Percentiles rank a stretch among this genome's conserved stretches.
These are phyloP conservation scores for Russula abietina DNA, from an alignment of 768 basidiomycete genomes.

Conservation along the genomic window DNA sequence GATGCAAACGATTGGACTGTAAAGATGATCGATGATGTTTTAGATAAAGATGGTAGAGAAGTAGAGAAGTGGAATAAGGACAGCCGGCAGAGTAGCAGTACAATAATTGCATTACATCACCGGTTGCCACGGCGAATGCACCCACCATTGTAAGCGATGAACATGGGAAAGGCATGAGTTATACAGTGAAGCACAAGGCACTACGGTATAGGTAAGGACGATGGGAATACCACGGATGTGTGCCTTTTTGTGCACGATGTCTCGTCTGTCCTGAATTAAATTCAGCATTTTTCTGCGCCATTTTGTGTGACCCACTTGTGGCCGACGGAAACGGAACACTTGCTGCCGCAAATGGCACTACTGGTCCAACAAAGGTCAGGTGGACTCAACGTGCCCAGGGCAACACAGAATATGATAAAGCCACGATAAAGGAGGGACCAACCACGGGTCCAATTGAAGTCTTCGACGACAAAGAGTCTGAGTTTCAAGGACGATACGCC, in stretches of 20 bases:
- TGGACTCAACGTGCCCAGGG: neutral
- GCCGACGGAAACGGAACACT: neutral
- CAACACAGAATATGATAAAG: conserved; percentile 3
- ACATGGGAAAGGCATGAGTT: neutral
- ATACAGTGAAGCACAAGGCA: neutral
- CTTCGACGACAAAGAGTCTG: neutral
- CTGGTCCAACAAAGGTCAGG: neutral
- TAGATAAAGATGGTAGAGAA: neutral
- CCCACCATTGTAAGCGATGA: neutral
- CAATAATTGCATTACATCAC: neutral
- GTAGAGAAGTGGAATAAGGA: neutral
- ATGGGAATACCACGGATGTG: neutral
- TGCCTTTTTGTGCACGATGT: neutral
- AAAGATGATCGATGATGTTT: neutral
- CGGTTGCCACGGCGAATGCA: neutral
- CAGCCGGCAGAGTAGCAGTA: neutral
- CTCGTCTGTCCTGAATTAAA: neutral
- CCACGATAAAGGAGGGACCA: neutral
- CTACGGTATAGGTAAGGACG: neutral
- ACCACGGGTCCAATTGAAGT: neutral
- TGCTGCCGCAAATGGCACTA: neutral
- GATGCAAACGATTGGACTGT: neutral
- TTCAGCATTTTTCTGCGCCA: too few species aligned
- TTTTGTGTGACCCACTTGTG: neutral
- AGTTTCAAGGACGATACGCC: neutral